Base-by-base conservation (phyloP, 2,329 filamentous ascomycete genomes). In the Epichloe typhina region DNA sequence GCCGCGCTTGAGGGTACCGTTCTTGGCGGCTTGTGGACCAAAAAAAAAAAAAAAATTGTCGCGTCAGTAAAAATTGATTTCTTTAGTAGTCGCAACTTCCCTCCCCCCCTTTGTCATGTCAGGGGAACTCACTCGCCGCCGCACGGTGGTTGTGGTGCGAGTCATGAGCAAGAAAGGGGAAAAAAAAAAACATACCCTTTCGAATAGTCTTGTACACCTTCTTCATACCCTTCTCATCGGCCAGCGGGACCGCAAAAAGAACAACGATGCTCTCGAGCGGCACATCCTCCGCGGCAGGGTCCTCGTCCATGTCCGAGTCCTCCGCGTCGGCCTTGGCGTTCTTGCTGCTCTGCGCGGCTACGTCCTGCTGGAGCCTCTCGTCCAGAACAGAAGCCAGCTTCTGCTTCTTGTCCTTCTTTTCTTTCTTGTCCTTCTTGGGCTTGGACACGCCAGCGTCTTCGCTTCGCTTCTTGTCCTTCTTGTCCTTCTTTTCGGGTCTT, bases 1-100 rank as follows among this genome's bases (percentile, higher is more conserved):
- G 65, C 93, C 93, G 65, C 93, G 90, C 75, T 95, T 95, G 65
- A 98, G 86, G 53, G 88, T 86, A 73, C 94, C 94, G 72, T 88
- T 82, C 73, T 95, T 95, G 62, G 93, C 90, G 60, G 91, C 93
- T 98, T 97, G 69, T 15, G 5, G 9, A 15, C 12, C n/a, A 26
- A 6, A 23, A 23, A 23, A 23, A 7, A 26, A n/a, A n/a, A n/a
- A n/a, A n/a, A n/a, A n/a, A n/a, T n/a, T 6, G 23, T 9, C 11
- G 2, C 11, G 21, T 19, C 40, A 12, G 17, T 12, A 5, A n/a
- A 23, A 6, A 0, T 15, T 11, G 6, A 11, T 17, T 17, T 17
- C 13, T 23, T 11, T 12, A 12, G 26, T 8, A 11, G 13, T 21
- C 12, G 19, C 21, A 21, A 13, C 21, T 26, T 23, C 7, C 17